Percentiles rank a stretch among this genome's conserved stretches.
Evolutionary conservation across 805 yeast species (phyloP).

Genomic region (Alloascoidea africana): DNA sequence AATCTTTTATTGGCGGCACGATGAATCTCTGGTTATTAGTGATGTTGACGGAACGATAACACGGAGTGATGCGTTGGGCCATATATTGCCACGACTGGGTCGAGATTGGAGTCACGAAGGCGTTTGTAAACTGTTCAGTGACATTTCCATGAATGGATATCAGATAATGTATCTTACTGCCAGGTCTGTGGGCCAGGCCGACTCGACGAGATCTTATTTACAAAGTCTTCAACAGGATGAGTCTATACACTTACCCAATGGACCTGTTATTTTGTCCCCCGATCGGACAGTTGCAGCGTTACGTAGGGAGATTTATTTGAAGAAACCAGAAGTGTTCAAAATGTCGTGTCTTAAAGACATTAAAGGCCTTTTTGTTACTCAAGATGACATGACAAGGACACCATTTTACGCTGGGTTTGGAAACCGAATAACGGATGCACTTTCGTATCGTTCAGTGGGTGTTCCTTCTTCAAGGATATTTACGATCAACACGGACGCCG

Average conservation of each 20-base stretch:
- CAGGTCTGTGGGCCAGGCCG: slow-evolving; percentile 91
- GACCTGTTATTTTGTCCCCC: slow-evolving; percentile 91
- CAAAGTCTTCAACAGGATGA: slow-evolving; percentile 71
- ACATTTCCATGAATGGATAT: slow-evolving; percentile 77
- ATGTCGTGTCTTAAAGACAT: slow-evolving; percentile 93
- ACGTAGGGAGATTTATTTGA: slow-evolving; percentile 77
- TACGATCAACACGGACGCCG: slow-evolving; percentile 92
- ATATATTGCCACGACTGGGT: slow-evolving; percentile 84
- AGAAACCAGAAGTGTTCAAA: slow-evolving; percentile 96
- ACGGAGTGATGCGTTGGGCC: slow-evolving; percentile 94
- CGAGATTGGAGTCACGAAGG: slow-evolving; percentile 98
- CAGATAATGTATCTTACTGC: slow-evolving; percentile 90
- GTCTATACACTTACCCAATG: slow-evolving; percentile 48
- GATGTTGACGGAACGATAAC: slow-evolving; percentile 98
- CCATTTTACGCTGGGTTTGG: slow-evolving; percentile 98
- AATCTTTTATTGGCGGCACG: slow-evolving; percentile 69
- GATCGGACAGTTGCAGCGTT: slow-evolving; percentile 95
- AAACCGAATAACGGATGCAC: slow-evolving; percentile 89
- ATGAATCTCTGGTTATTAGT: slow-evolving; percentile 84
- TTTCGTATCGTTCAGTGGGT: slow-evolving; percentile 85
- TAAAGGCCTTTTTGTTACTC: slow-evolving; percentile 41
- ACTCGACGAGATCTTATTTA: slow-evolving; percentile 74
- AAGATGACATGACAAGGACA: slow-evolving; percentile 40
- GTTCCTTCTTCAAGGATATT: slow-evolving; percentile 90
- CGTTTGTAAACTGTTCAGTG: slow-evolving; percentile 80